phyloP scores from a whole-genome alignment of 2,329 filamentous ascomycete genomes.

The Colletotrichum costaricense region DNA sequence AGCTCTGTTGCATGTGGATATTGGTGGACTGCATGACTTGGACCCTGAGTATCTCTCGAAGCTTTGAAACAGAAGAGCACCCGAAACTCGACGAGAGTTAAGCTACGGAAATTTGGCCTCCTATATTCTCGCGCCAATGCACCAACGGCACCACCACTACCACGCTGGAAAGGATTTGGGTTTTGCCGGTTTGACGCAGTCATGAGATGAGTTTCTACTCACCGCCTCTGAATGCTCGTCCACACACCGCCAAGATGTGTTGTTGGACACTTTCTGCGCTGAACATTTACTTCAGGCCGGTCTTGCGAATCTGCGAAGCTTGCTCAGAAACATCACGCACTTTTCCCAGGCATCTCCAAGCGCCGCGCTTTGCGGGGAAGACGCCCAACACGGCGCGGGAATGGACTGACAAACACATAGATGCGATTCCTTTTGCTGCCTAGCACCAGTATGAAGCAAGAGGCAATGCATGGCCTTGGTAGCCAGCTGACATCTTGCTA shows the following conservation, averaged over 20 bases:
- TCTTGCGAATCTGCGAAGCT: background rate
- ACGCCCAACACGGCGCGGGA: background rate
- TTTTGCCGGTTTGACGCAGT: conserved; percentile 3
- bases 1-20: conserved; percentile 3
- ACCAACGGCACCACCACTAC: background rate
- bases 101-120: background rate
- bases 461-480: background rate
- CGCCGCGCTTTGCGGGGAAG: background rate
- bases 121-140: conserved; percentile 1
- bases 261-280: background rate
- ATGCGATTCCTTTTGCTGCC: background rate
- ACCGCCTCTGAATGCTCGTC: conserved; percentile 7
- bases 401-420: background rate
- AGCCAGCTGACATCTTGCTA: background rate
- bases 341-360: conserved; percentile 1
- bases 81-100: conserved; percentile 26
- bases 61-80: conserved; percentile 26
- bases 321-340: background rate
- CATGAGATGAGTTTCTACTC: conserved; percentile 2
- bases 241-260: background rate
- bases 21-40: conserved; percentile 27
- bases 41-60: conserved; percentile 31
- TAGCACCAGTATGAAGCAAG: background rate
- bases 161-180: background rate
- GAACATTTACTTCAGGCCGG: background rate